Base-by-base conservation (phyloP, 139 green algal species). In the Coccomyxa sp. region DNA sequence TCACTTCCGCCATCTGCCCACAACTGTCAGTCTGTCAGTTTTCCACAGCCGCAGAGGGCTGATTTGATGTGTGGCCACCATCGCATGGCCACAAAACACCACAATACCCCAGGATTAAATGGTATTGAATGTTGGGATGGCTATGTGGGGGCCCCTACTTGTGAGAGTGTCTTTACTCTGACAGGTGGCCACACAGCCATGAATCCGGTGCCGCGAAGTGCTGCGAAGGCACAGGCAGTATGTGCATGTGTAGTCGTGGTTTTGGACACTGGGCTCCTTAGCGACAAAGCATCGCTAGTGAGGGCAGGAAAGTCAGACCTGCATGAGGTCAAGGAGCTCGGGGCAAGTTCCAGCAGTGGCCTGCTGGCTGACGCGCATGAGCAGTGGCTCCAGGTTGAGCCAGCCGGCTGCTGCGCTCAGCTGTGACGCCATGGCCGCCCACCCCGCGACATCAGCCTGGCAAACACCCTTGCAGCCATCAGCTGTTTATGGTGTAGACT, bases 251-350 rank as follows among this genome's bases (percentile, higher is more conserved):
- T 27, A 25, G 23, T 45, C 71, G 58, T 16, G 27, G 23, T 51
- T 51, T 11, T 51, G 38, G 38, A 51, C 11, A 11, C 71, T 45
- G 23, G 14, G 14, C 27, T 30, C 31, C 14, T 45, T 21, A 51
- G 25, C 14, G 58, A 10, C 63, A 15, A 71, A 71, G 63, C 15
- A 71, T 15, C 17, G 63, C 16, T 71, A 27, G 23, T 74, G 66
- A 11, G 23, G 71, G 14, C 23, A 78, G 71, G 71, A 4, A 7
- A n/a, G 4, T 60, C 76, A 25, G 67, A 85, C 85, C 75, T 84
- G 67, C 91, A 95, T 94, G 21, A 95, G 89, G 10, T 77, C 57
- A 23, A 94, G 76, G 63, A 95, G 89, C 83, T 95, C 92, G 51
- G 90, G 90, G 3, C 86, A 83, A n/a, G 84, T 85, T 0, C 92